Percentiles rank a stretch among this genome's conserved stretches.
These are phyloP conservation scores for Gastrolobium villosum DNA, from an alignment of 306 rosid genomes.

Conservation along the genomic window DNA sequence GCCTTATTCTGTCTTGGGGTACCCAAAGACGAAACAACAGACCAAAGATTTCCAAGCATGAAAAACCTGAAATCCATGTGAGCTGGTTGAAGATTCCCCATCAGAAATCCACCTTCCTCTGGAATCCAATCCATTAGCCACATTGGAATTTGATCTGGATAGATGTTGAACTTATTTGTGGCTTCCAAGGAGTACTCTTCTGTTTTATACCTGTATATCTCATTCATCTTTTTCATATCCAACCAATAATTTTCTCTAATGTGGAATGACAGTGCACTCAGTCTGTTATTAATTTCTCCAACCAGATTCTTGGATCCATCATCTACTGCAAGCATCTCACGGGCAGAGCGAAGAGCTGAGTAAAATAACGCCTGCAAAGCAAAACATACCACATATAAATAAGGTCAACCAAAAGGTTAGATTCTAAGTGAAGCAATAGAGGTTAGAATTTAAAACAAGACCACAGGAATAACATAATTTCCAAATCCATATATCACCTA, in stretches of 20 bases:
- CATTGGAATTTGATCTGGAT: conserved; percentile 94
- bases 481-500: conserved; percentile 10
- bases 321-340: conserved; percentile 73
- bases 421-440: conserved; percentile 17
- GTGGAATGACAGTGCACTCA: conserved; percentile 89
- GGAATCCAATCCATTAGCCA: conserved; percentile 99
- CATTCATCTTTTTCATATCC: conserved; percentile 88
- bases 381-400: conserved; percentile 34
- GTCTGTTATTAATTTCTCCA: conserved; percentile 86
- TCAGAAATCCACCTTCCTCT: conserved; percentile 86
- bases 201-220: conserved; percentile 95
- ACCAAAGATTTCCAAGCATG: conserved; percentile 96
- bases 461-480: neutral
- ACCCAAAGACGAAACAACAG: conserved; percentile 87
- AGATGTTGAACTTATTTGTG: conserved; percentile 92
- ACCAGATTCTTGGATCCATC: conserved; percentile 76
- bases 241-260: conserved; percentile 96
- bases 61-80: conserved; percentile 99
- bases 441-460: neutral
- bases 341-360: conserved; percentile 90
- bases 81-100: conserved; percentile 97
- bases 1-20: conserved; percentile 88
- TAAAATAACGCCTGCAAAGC: conserved; percentile 84
- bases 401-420: conserved; percentile 36
- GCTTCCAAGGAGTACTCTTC: conserved; percentile 95